Evolutionary conservation across 1,284 basidiomycete species (phyloP), one percentile per base, ranked within the genome.

Genomic region (Sporisorium graminicola): DNA sequence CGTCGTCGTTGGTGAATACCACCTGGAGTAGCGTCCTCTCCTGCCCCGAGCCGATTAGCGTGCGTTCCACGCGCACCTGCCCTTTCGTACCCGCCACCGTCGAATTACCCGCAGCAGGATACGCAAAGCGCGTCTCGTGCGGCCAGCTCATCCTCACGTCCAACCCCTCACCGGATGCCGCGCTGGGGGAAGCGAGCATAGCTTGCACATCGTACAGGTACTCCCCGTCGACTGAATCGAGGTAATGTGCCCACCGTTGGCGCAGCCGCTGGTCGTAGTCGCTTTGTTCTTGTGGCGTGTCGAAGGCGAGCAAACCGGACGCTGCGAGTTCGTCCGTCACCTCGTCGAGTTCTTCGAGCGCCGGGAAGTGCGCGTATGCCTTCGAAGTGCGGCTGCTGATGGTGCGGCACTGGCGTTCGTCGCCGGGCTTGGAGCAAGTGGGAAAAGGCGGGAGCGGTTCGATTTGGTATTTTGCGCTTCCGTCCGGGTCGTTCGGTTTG

Each of bases 31-130:
- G 88, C 2, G 94, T 94, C 87, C 90, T 26, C 90, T 92, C 83
- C 83, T 96, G 95, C 56, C 90, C 91, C 10, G 91, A 88, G 5
- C 94, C 92, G 42, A 90, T 89, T 14, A 95, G 88, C 1, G 90
- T 90, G 9, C 95, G 90, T 22, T 89, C 90, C 2, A 94, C 88
- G 3, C 90, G 90, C 22, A 96, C 51, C 24, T 26, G 22, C 12
- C 44, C 46, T 13, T 27, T n/a, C 16, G 37, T 16, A n/a, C n/a
- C n/a, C n/a, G n/a, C n/a, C 13, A 14, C 37, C 22, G 33, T 22
- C 22, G 1, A 6, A 16, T 54, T 56, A 22, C 8, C 13, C 5
- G 20, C 14, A 6, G 57, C 18, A 5, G 87, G 87, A 59, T 87
- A 85, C 14, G 59, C 56, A 63, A 88, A 88, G n/a, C 74, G 65